Conservation (phyloP, 495 filamentous ascomycete genomes). For the Friedmanniomyces simplex region DNA sequence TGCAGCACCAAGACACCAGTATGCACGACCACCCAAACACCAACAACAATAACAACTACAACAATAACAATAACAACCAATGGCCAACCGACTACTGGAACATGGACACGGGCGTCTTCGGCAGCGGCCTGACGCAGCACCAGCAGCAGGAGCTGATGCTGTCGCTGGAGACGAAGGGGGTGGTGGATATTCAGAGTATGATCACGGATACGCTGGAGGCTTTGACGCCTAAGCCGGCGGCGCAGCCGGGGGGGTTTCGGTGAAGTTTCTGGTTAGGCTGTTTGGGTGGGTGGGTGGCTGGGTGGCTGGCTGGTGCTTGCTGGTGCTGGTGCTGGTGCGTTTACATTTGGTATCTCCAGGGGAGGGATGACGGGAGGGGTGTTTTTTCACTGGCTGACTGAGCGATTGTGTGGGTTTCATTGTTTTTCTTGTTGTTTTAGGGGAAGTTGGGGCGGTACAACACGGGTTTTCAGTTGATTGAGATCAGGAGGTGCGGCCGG, state of each 20-base stretch:
- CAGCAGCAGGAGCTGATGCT: constrained; percentile 36
- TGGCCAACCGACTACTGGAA: constrained; percentile 1
- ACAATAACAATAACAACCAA: not conserved
- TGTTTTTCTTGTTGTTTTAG: too few relatives aligned
- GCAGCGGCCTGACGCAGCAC: constrained; percentile 26
- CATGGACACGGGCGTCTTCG: constrained; percentile 11
- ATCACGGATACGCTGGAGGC: constrained; percentile 4
- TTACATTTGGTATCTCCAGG: too few relatives aligned
- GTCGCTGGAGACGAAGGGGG: constrained; percentile 29
- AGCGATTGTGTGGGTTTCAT: too few relatives aligned
- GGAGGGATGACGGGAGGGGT: too few relatives aligned
- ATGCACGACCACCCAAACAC: too few relatives aligned
- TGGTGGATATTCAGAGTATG: constrained; percentile 21
- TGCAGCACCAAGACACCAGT: not conserved
- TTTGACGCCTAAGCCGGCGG: not conserved
- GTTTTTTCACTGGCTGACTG: too few relatives aligned
- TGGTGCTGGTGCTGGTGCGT: too few relatives aligned
- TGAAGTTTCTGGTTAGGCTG: not conserved
- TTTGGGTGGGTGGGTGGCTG: too few relatives aligned
- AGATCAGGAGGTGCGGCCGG: too few relatives aligned
- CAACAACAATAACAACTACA: not conserved
- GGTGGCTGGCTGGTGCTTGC: not conserved
- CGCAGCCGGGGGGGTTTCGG: not conserved
- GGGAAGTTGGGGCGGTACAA: too few relatives aligned
- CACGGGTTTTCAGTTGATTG: too few relatives aligned